These are phyloP conservation scores for Phytophthora sansomeana DNA, from an alignment of 352 stramenopile genomes.

Conservation along the genomic window DNA sequence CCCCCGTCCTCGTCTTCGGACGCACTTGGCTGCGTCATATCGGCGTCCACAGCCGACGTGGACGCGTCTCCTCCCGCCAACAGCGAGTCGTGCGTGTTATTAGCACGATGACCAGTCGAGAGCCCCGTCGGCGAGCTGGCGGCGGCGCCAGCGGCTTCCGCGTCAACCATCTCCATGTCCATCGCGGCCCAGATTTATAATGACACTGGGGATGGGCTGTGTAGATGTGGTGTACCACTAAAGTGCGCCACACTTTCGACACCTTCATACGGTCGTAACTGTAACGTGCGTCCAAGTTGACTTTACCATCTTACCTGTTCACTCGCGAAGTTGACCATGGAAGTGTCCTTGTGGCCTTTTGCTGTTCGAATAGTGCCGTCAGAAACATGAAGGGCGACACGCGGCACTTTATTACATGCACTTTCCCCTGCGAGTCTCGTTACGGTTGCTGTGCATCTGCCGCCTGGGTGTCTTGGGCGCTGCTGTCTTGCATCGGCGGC, in stretches of 20 bases:
- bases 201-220: not conserved
- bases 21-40: conserved; percentile 44
- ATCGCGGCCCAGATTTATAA: not conserved
- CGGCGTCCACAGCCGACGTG: conserved; percentile 23
- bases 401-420: conserved; percentile 8
- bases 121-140: not conserved
- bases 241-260: conserved; percentile 2
- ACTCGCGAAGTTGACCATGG: not conserved
- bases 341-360: conserved; percentile 15
- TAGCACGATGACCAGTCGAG: not conserved
- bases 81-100: not conserved
- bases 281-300: too few species aligned
- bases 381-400: not conserved
- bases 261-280: too few species aligned
- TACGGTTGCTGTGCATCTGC: conserved; percentile 2
- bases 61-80: not conserved
- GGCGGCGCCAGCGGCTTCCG: not conserved
- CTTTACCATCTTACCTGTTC: too few species aligned
- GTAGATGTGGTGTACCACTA: not conserved
- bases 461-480: not conserved
- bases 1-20: conserved; percentile 54
- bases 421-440: conserved; percentile 1
- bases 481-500: not conserved
- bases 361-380: conserved; percentile 6
- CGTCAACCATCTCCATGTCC: conserved; percentile 1